Base-by-base conservation (phyloP, 2,329 filamentous ascomycete genomes). In the Bipolaris sorokiniana region DNA sequence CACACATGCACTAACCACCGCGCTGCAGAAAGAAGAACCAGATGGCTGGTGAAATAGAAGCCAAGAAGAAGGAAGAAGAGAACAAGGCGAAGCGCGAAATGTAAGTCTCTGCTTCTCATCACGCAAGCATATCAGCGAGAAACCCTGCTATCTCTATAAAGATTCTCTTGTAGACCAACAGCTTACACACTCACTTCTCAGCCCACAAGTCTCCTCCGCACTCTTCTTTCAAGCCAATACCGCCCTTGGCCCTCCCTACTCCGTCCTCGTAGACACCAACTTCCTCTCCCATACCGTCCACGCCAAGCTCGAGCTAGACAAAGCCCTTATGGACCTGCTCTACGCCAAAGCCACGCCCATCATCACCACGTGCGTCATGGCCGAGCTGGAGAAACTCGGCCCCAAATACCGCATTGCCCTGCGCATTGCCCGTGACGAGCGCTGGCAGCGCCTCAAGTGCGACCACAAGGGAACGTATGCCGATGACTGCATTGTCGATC, bases 281-380 rank as follows among this genome's bases (percentile, higher is more conserved):
- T 74, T 75, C 61, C 71, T 74, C 60, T 72, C 73, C 9, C 92
- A 97, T 77, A 95, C 92, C 0, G 91, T 98, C 1, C 90, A 93
- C 77, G 87, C 90, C 66, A 98, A 99, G 80, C 86, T 98, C 18
- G 91, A 93, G 33, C 81, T 98, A 11, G 84, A 96, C 18, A 89
- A 94, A 59, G 88, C 89, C 3, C 91, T 97, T 82, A 97, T 97
- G 91, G 92, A 97, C 76, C 90, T 91, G 51, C 84, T 99, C 4
- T 96, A 93, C 75, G 94, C 94, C 16, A 96, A 96, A 70, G 95
- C 91, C 75, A 91, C 88, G 20, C 92, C 92, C 16, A 89, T 95
- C 63, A 92, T 98, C 65, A 97, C 92, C 1, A 85, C 86, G 9
- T 75, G 72, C 90, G 80, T 88, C 88, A 66, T 93, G 84, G 89